Conservation (phyloP, 192 early-diverging fungal species). For the Phlyctochytrium bullatum region DNA sequence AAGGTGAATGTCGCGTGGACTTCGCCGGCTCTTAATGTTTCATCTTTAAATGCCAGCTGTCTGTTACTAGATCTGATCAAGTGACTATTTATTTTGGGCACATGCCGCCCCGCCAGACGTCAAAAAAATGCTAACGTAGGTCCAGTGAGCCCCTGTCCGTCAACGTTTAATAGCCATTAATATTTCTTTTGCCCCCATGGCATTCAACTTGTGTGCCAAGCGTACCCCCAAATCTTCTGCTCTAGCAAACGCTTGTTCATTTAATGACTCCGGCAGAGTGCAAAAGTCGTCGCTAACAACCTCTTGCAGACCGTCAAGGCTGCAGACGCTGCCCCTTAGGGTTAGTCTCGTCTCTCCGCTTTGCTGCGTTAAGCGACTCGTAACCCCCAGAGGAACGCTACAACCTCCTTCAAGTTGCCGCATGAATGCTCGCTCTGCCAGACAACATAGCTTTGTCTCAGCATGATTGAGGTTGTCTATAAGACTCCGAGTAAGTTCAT, state of each 20-base stretch:
- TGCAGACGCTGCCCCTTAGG: constrained; percentile 69
- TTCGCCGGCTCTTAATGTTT: no score
- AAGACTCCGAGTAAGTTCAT: constrained; percentile 46
- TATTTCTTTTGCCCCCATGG: constrained; percentile 52
- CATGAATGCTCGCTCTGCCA: constrained; percentile 86
- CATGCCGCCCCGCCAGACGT: no score
- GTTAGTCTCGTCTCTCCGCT: constrained; percentile 28
- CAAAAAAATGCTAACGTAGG: no score
- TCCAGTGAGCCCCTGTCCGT: no score
- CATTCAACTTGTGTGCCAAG: constrained; percentile 47
- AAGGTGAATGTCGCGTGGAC: no score
- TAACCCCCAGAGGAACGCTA: constrained; percentile 90
- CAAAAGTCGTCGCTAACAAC: constrained; percentile 54
- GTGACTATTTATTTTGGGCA: no score
- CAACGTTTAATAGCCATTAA: constrained; percentile 47
- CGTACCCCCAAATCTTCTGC: constrained; percentile 46
- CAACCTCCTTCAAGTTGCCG: constrained; percentile 87
- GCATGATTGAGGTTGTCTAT: constrained; percentile 67
- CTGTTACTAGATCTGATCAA: no score
- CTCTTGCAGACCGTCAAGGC: constrained; percentile 70
- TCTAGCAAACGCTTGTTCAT: neutral
- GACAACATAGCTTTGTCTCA: constrained; percentile 63
- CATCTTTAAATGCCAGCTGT: no score
- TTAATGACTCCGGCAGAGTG: constrained; percentile 6
- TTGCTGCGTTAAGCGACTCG: constrained; percentile 9